A percentile compares a stretch with the other conserved stretches of the same genome.
These are phyloP conservation scores for Lycium barbarum DNA, from an alignment of 257 asterid species.

Conservation along the genomic window DNA sequence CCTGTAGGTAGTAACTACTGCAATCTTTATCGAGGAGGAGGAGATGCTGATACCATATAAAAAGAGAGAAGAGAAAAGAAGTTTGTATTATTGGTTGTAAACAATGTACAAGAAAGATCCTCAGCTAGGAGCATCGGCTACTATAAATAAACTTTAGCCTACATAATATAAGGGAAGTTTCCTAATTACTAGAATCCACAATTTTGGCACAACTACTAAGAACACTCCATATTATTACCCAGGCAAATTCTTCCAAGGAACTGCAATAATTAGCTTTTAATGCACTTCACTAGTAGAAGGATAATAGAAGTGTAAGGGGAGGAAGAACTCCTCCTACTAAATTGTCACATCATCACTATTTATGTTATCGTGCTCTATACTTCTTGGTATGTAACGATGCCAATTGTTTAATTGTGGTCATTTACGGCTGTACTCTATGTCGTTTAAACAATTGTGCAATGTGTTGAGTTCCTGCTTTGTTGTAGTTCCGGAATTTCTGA, in stretches of 20 bases:
- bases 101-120: neutral
- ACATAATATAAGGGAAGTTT: neutral
- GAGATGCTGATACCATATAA: slow-evolving; percentile 19
- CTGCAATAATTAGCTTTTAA: slow-evolving; percentile 5
- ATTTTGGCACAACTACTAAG: slow-evolving; percentile 13
- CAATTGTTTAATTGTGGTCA: neutral
- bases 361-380: neutral
- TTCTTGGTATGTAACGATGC: neutral
- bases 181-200: neutral
- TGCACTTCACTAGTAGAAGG: neutral
- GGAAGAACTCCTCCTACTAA: neutral
- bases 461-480: neutral
- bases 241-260: neutral
- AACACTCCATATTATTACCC: neutral
- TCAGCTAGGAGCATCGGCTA: neutral
- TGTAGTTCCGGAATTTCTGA: slow-evolving; percentile 37
- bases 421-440: neutral
- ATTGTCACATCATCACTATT: neutral
- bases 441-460: neutral
- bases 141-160: neutral
- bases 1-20: slow-evolving; percentile 10
- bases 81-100: neutral
- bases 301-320: neutral
- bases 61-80: neutral
- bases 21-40: neutral